Conservation (phyloP, 768 basidiomycete species). For the Xerocomellus intermedius region DNA sequence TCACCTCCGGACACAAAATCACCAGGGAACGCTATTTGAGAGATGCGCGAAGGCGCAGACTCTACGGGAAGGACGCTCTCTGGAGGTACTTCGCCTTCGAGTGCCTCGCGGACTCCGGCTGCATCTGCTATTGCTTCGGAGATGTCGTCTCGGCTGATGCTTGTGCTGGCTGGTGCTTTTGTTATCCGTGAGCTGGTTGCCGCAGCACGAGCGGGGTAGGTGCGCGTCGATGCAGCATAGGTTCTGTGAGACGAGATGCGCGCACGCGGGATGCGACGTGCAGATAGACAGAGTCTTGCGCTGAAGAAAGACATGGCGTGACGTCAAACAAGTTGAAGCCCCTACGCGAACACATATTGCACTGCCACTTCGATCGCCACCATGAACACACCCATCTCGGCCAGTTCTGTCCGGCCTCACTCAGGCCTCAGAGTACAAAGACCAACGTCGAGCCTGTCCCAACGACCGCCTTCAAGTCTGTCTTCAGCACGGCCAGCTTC, state of each 20-base stretch:
- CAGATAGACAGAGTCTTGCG: conserved; percentile 8
- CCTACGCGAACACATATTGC: neutral
- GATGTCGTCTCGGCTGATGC: conserved; percentile 16
- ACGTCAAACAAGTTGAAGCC: neutral
- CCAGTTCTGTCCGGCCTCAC: conserved; percentile 17
- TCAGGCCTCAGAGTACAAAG: conserved; percentile 22
- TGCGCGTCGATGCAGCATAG: conserved; percentile 27
- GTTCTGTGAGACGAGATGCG: conserved; percentile 1
- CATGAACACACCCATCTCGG: conserved; percentile 26
- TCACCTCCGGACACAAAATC: conserved; percentile 26
- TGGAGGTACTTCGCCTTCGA: conserved; percentile 13
- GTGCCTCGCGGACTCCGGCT: conserved; percentile 12
- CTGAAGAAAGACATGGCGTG: conserved; percentile 19
- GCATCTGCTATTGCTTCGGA: conserved; percentile 22
- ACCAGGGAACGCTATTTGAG: conserved; percentile 28
- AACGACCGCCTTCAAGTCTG: conserved; percentile 46
- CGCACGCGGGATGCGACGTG: conserved; percentile 2
- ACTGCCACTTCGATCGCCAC: conserved; percentile 8
- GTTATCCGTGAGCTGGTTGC: conserved; percentile 20
- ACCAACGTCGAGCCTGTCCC: conserved; percentile 38
- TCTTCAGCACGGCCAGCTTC: conserved; percentile 45
- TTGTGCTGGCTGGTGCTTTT: conserved; percentile 34
- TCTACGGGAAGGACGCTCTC: conserved; percentile 12
- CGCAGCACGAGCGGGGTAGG: conserved; percentile 23
- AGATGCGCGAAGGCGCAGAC: conserved; percentile 8